These are phyloP conservation scores for Closterium sp. DNA, from an alignment of 139 green algal genomes.

Conservation along the genomic window DNA sequence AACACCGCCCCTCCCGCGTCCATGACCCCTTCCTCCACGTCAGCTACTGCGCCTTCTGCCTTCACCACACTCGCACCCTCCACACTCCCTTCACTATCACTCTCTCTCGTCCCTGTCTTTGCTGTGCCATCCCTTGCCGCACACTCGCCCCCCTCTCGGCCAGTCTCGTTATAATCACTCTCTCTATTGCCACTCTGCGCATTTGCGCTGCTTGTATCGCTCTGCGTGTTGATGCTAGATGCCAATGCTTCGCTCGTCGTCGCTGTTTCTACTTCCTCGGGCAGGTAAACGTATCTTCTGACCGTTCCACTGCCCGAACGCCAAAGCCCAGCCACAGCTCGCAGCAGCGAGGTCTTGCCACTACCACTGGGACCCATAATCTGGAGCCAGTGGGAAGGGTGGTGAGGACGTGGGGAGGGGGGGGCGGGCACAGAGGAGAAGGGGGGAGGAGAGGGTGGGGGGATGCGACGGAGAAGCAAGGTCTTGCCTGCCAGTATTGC, in stretches of 20 bases:
- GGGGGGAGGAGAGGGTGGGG: not conserved
- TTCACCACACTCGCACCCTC: not conserved
- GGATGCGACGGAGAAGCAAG: not conserved
- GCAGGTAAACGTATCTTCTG: constrained; percentile 11
- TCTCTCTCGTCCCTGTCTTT: too few relatives aligned
- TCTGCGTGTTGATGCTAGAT: not conserved
- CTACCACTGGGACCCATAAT: constrained; percentile 86
- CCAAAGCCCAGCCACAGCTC: constrained; percentile 92
- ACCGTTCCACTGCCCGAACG: constrained; percentile 33
- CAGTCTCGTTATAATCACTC: not conserved
- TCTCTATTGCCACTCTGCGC: not conserved
- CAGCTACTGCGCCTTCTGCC: not conserved
- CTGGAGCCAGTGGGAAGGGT: not conserved
- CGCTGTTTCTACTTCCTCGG: not conserved
- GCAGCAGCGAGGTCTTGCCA: constrained; percentile 89
- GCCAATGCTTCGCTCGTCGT: not conserved
- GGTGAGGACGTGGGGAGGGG: not conserved
- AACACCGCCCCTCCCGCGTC: constrained; percentile 54
- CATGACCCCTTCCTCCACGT: not conserved
- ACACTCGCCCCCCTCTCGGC: not conserved
- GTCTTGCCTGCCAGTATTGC: constrained; percentile 94
- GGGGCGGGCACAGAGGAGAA: not conserved
- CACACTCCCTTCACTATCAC: not conserved
- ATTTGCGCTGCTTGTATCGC: not conserved
- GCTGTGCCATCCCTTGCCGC: too few relatives aligned